Conservation (phyloP, 331 rosid species). For the Quercus phellos region DNA sequence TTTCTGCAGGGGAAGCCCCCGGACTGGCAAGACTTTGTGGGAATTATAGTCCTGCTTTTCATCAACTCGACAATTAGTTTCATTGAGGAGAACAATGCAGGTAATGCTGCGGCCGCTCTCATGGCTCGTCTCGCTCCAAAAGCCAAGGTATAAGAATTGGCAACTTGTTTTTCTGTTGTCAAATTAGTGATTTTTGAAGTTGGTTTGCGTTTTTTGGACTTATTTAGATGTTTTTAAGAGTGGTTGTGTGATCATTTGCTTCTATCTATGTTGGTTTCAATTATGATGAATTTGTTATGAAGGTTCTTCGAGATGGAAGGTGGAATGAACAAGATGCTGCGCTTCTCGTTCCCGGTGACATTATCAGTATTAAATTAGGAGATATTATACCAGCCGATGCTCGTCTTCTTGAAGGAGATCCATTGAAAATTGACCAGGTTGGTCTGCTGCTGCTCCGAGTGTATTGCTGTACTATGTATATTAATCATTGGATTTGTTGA, state of each 20-base stretch:
- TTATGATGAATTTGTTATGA: slow-evolving; percentile 21
- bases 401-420: slow-evolving; percentile 97
- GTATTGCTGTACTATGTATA: neutral
- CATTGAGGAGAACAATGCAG: slow-evolving; percentile 94
- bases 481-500: neutral
- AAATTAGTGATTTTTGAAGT: neutral
- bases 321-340: slow-evolving; percentile 89
- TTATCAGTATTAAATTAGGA: slow-evolving; percentile 81
- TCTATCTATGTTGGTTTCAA: slow-evolving; percentile 11
- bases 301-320: slow-evolving; percentile 95
- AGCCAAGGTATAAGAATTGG: slow-evolving; percentile 67
- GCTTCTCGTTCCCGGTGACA: slow-evolving; percentile 81
- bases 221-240: neutral
- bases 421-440: slow-evolving; percentile 91
- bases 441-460: neutral
- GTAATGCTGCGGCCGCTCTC: slow-evolving; percentile 96
- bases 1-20: slow-evolving; percentile 73
- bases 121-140: slow-evolving; percentile 99
- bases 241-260: slow-evolving; percentile 7
- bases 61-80: slow-evolving; percentile 96
- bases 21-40: slow-evolving; percentile 97
- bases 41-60: slow-evolving; percentile 83
- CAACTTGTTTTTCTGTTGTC: neutral
- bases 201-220: neutral
- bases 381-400: slow-evolving; percentile 90